phyloP scores from a whole-genome alignment of 345 rosid genomes.

The Corymbia maculata region DNA sequence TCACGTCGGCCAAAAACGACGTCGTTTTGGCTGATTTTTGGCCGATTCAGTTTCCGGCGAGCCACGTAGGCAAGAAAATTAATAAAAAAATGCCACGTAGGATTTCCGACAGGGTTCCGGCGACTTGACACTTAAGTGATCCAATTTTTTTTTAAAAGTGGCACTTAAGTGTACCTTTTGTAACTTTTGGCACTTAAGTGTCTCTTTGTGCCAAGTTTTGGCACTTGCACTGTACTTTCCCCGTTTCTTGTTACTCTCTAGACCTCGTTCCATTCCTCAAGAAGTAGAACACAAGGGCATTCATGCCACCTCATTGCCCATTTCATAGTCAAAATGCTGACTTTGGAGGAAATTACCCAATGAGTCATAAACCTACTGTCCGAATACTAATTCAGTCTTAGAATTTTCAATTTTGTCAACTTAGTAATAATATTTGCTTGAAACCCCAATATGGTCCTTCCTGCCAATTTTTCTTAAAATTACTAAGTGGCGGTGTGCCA shows the following conservation, averaged over 20 bases:
- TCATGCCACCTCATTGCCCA: neutral
- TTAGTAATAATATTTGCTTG: neutral
- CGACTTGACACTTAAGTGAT: too few relatives aligned
- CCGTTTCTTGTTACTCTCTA: neutral
- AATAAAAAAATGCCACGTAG: too few relatives aligned
- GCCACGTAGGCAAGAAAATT: too few relatives aligned
- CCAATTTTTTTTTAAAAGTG: too few relatives aligned
- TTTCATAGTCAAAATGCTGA: neutral
- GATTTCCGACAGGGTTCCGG: too few relatives aligned
- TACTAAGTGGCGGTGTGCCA: accelerated
- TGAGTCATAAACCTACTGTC: neutral
- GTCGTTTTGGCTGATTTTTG: too few relatives aligned
- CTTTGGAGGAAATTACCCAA: neutral
- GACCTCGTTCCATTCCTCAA: constrained; percentile 15
- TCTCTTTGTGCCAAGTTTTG: too few relatives aligned
- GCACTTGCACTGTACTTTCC: too few relatives aligned
- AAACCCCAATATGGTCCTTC: neutral
- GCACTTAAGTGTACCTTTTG: too few relatives aligned
- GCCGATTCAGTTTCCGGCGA: too few relatives aligned
- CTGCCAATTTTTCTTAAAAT: accelerated
- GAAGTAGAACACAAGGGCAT: constrained; percentile 4
- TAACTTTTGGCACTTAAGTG: too few relatives aligned
- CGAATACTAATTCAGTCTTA: accelerated
- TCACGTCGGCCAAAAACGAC: too few relatives aligned
- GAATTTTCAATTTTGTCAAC: neutral